These are phyloP conservation scores for Yamagishiella unicocca DNA, from an alignment of 139 green algal species.

Conservation along the genomic window DNA sequence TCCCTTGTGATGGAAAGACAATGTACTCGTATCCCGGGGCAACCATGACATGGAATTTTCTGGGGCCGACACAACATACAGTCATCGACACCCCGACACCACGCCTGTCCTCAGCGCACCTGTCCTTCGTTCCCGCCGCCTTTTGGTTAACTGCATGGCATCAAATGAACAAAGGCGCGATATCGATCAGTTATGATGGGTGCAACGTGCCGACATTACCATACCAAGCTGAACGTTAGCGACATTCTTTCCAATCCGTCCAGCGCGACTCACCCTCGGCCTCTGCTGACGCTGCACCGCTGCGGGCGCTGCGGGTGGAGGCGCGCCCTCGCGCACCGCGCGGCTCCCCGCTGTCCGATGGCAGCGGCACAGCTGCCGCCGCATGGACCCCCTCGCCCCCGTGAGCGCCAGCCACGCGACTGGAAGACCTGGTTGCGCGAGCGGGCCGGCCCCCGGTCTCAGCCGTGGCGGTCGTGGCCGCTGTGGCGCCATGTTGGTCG, in stretches of 20 bases:
- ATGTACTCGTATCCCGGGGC: no score
- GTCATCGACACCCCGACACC: neutral
- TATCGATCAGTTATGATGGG: no score
- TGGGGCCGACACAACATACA: no score
- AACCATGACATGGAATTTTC: neutral
- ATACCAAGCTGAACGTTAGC: no score
- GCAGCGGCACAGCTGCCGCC: slow-evolving; percentile 4
- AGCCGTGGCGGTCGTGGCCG: neutral
- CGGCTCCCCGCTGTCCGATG: slow-evolving; percentile 30
- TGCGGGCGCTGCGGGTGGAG: neutral
- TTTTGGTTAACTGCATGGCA: slow-evolving; percentile 1
- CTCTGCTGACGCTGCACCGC: neutral
- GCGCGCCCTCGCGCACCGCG: neutral
- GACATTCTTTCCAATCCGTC: no score
- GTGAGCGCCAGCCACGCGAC: neutral
- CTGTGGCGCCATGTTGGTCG: neutral
- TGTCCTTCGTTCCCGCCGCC: neutral
- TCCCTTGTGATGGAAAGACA: no score
- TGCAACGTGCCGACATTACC: no score
- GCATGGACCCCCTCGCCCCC: neutral
- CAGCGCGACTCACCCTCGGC: neutral
- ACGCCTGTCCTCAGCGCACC: neutral
- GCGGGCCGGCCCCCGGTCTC: neutral
- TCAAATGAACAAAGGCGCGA: no score
- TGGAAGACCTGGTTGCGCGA: neutral